Conservation (phyloP, 306 rosid genomes). For the Cercis canadensis region DNA sequence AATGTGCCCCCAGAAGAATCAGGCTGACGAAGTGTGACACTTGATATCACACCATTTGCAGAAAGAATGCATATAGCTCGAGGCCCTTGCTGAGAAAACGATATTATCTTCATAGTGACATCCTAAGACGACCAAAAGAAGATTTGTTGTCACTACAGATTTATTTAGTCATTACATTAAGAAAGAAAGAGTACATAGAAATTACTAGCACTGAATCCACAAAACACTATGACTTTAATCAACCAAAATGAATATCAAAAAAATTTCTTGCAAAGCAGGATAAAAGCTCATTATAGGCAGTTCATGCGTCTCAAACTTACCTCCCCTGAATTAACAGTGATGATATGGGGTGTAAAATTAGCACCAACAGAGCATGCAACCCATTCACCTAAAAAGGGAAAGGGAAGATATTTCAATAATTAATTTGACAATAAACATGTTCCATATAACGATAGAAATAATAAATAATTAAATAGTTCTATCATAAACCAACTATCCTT, state of each 20-base stretch:
- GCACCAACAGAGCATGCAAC: slow-evolving; percentile 89
- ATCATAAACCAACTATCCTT: no score
- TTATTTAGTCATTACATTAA: slow-evolving; percentile 25
- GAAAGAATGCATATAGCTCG: slow-evolving; percentile 90
- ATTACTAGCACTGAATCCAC: slow-evolving; percentile 2
- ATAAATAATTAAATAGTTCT: no score
- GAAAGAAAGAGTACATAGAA: slow-evolving; percentile 18
- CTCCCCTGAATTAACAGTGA: slow-evolving; percentile 92
- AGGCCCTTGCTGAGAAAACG: slow-evolving; percentile 98
- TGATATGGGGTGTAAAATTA: slow-evolving; percentile 92
- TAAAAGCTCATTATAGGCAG: slow-evolving; percentile 12
- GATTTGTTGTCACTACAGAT: slow-evolving; percentile 14
- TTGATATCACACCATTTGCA: slow-evolving; percentile 90
- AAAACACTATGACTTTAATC: neutral
- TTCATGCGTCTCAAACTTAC: slow-evolving; percentile 54
- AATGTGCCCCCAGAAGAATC: slow-evolving; percentile 84
- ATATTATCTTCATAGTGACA: slow-evolving; percentile 93
- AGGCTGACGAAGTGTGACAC: slow-evolving; percentile 96
- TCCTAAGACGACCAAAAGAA: slow-evolving; percentile 60
- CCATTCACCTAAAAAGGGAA: slow-evolving; percentile 74
- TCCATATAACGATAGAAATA: neutral
- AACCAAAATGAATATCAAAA: slow-evolving; percentile 16
- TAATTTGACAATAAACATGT: neutral
- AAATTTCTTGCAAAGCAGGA: slow-evolving; percentile 2
- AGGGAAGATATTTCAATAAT: slow-evolving; percentile 10